Percentiles rank a stretch among this genome's conserved stretches.
These are phyloP conservation scores for Malania oleifera DNA, from an alignment of 164 flowering plant species.

Conservation along the genomic window DNA sequence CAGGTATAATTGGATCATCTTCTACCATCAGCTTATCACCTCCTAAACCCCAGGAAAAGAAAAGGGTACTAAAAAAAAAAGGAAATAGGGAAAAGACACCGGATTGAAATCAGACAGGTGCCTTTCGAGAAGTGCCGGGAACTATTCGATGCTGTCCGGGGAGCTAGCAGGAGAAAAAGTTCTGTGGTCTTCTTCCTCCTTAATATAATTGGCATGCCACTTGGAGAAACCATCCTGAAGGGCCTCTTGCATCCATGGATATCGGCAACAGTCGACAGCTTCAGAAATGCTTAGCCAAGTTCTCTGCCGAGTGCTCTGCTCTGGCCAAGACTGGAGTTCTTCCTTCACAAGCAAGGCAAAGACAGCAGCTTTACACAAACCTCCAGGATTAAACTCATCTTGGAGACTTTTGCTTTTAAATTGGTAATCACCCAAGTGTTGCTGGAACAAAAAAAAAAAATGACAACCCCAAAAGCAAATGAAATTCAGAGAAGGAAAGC, in stretches of 20 bases:
- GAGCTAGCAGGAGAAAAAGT: neutral
- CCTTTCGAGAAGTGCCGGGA: neutral
- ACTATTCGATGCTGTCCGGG: neutral
- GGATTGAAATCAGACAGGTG: neutral
- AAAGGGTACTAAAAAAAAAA: neutral
- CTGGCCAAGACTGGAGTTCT: slow-evolving; percentile 5
- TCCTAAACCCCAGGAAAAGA: neutral
- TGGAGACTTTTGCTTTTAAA: slow-evolving; percentile 6
- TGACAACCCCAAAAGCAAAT: neutral
- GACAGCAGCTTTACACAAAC: slow-evolving; percentile 1
- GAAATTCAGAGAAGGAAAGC: too few relatives aligned
- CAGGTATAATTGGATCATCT: neutral
- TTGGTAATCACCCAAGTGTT: neutral
- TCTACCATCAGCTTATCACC: too few relatives aligned
- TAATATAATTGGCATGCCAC: neutral
- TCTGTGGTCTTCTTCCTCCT: neutral
- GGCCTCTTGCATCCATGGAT: slow-evolving; percentile 7
- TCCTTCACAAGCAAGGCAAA: slow-evolving; percentile 7
- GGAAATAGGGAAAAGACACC: neutral
- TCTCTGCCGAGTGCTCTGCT: slow-evolving; percentile 6
- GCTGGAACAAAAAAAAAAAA: neutral
- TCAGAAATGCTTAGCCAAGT: slow-evolving; percentile 2
- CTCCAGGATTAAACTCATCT: slow-evolving; percentile 4
- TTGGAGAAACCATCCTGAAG: slow-evolving; percentile 4
- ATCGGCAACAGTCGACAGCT: neutral